A percentile compares a stretch with the other conserved stretches of the same genome.
phyloP scores from a whole-genome alignment of 371 early-diverging fungal genomes.

The Lichtheimia corymbifera region DNA sequence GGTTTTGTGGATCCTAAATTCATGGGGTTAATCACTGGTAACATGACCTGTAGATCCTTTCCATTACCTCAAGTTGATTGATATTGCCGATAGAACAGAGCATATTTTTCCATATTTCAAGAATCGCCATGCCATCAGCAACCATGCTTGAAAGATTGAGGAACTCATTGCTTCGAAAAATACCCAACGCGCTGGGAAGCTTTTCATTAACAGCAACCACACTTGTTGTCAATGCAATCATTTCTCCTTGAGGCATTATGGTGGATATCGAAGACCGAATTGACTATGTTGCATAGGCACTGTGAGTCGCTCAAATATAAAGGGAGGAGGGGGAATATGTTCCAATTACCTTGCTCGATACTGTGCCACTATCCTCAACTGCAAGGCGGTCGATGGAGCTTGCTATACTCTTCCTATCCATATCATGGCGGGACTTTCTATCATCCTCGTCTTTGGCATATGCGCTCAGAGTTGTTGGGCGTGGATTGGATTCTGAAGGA shows the following conservation, averaged over 20 bases:
- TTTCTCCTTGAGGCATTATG: constrained; percentile 25
- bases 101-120: constrained; percentile 70
- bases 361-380: constrained; percentile 20
- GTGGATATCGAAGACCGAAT: constrained; percentile 44
- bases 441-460: constrained; percentile 18
- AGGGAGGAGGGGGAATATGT: too few relatives aligned
- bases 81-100: constrained; percentile 71
- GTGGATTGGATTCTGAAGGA: background rate
- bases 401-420: constrained; percentile 22
- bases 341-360: constrained; percentile 32
- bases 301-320: background rate
- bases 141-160: constrained; percentile 32
- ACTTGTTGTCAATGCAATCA: constrained; percentile 30
- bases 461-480: background rate
- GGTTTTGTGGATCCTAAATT: constrained; percentile 53
- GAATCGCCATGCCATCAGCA: constrained; percentile 44
- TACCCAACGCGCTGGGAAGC: constrained; percentile 35
- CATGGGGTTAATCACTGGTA: background rate
- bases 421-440: constrained; percentile 15
- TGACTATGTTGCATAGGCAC: constrained; percentile 19
- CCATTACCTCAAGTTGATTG: constrained; percentile 54
- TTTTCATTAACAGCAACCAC: constrained; percentile 38
- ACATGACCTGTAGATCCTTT: background rate
- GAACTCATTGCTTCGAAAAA: constrained; percentile 49
- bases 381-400: constrained; percentile 22